Evolutionary conservation across 768 basidiomycete genomes (phyloP), one percentile per base, ranked within the genome.

Genomic region (Terana coerulea): DNA sequence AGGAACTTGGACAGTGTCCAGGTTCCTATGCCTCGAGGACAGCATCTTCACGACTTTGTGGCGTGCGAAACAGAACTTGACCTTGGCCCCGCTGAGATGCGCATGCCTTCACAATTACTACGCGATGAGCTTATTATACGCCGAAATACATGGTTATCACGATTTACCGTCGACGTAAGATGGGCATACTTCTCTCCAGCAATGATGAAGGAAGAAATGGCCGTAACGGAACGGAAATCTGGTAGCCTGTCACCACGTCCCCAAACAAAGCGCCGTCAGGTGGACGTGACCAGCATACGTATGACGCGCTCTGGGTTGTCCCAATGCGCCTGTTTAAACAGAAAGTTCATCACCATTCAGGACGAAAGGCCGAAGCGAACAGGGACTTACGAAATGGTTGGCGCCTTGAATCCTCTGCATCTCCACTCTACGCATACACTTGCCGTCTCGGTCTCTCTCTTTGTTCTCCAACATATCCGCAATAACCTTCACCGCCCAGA

Each of bases 331-430:
- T 61, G 37, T 3, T 7, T 11, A 28, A 11, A n/a, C 2, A 10
- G 4, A 31, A 5, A 1, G 17, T 17, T 29, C 6, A 47, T 15
- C n/a, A n/a, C 4, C 31, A 29, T 24, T 3, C 21, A 17, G 24
- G 15, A 43, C 33, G 14, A 9, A 17, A 25, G 3, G 4, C 1
- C 24, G 17, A 36, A 19, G 25, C 12, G 17, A n/a, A 19, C 5
- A 39, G 11, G 7, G 12, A 53, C 60, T 55, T 48, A 59, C 60
- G 28, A 61, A 55, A 42, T 57, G 60, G 34, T 61, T 61, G 2
- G 40, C 50, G 1, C 57, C 55, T 6, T 21, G 37, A 2, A 57
- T 33, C 9, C 35, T 30, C 8, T 43, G 28, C 5, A 49, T 5
- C 15, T 35, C 11, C 2, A 59, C 24, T 1, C 42, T 29, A 19